Conservation (phyloP, 2,329 filamentous ascomycete genomes). For the Rhynchosporium agropyri region DNA sequence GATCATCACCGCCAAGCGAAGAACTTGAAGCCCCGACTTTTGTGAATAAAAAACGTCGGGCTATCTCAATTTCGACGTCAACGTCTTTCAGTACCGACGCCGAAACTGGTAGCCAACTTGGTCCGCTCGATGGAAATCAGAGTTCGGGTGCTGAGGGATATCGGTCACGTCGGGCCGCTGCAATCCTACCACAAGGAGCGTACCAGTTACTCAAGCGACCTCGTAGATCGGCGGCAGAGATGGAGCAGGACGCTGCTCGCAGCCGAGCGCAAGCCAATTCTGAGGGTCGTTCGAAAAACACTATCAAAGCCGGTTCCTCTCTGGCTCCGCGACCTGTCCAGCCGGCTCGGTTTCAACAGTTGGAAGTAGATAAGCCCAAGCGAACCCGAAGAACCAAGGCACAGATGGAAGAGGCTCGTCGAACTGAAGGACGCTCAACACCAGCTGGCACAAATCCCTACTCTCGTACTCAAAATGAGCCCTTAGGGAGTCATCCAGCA, state of each 20-base stretch:
- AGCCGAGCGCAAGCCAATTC: background rate
- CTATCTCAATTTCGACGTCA: slow-evolving; percentile 12
- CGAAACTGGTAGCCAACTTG: background rate
- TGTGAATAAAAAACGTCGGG: background rate
- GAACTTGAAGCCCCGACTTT: background rate
- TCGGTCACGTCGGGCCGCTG: slow-evolving; percentile 9
- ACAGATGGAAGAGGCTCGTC: slow-evolving; percentile 10
- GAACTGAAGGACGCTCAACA: background rate
- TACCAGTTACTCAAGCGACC: background rate
- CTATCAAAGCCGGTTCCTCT: background rate
- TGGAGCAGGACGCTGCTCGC: background rate
- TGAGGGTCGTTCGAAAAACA: background rate
- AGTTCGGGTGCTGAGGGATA: background rate
- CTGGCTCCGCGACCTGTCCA: background rate
- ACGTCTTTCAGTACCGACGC: slow-evolving; percentile 13
- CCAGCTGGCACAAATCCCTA: background rate
- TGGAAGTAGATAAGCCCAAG: background rate
- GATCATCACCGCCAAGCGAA: slow-evolving; percentile 2
- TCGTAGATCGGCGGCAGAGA: slow-evolving; percentile 7
- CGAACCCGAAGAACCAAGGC: slow-evolving; percentile 10
- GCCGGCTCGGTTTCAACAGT: background rate
- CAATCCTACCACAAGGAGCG: slow-evolving; percentile 5
- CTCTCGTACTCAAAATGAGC: background rate
- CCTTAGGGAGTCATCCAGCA: background rate
- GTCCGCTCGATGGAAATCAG: background rate